Conservation (phyloP, 2,329 filamentous ascomycete species). For the Scedosporium dehoogii region DNA sequence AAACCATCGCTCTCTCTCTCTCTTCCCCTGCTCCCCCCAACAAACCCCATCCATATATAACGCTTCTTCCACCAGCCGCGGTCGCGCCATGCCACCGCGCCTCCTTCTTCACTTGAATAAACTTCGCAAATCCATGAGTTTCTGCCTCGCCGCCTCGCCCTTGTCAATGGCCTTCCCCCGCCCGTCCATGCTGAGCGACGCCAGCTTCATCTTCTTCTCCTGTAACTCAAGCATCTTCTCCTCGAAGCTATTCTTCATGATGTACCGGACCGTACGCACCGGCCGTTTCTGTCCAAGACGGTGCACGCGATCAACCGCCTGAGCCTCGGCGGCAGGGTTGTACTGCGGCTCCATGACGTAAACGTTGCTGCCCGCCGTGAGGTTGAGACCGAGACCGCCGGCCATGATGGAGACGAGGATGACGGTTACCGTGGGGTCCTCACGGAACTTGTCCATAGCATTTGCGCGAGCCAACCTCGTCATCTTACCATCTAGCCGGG, state of each 20-base stretch:
- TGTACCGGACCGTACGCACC: constrained; percentile 77
- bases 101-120: constrained; percentile 38
- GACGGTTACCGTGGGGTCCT: constrained; percentile 60
- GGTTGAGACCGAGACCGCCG: constrained; percentile 82
- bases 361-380: constrained; percentile 76
- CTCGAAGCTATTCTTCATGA: constrained; percentile 87
- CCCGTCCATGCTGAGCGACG: constrained; percentile 73
- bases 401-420: constrained; percentile 90
- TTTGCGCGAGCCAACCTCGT: constrained; percentile 59
- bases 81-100: background rate
- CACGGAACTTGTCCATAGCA: constrained; percentile 69
- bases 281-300: constrained; percentile 81
- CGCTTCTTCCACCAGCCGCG: background rate
- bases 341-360: constrained; percentile 99
- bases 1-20: background rate
- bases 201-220: constrained; percentile 84
- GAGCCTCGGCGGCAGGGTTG: constrained; percentile 89
- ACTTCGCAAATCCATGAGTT: constrained; percentile 46
- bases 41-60: background rate
- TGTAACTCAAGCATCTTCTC: constrained; percentile 87
- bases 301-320: constrained; percentile 89
- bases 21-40: background rate
- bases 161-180: constrained; percentile 43
- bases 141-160: constrained; percentile 48
- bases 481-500: constrained; percentile 89